Base-by-base conservation (phyloP, 495 filamentous ascomycete genomes). In the Podospora pseudocomata region DNA sequence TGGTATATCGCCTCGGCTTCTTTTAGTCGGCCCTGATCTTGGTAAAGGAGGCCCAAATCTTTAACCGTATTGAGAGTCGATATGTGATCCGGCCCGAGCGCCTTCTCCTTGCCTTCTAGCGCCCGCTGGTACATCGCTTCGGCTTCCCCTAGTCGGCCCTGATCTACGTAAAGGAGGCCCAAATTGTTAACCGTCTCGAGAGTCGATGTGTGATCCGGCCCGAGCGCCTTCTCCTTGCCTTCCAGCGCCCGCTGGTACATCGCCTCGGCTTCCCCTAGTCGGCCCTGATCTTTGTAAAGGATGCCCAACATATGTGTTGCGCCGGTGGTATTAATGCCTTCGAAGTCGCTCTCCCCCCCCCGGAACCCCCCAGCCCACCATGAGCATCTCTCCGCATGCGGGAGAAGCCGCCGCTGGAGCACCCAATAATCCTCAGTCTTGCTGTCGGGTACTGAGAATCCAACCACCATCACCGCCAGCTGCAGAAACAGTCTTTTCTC, bases 201-300 rank as follows among this genome's bases (percentile, higher is more conserved):
- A 20, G 20, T 20, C 20, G 20, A 20, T 20, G 20, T 20, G 20
- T 20, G 20, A 20, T 20, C 20, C 20, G 20, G 20, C 20, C 20
- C 20, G 20, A 20, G 20, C 20, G 20, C 20, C 20, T 57, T 57
- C 54, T 57, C 15, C 5, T 57, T 9, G 54, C 73, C 39, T 65
- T 65, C 44, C 54, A 57, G 44, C 44, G 78, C 78, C 67, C 69
- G 71, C 67, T 73, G 49, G 53, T 76, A 76, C 70, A 77, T 80
- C 61, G 68, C 60, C 71, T 78, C 73, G 2, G 75, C 75, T 49
- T 72, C 69, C 16, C 15, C 64, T 7, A 71, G 68, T 72, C 72
- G 76, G 72, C 71, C 76, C 67, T 71, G 73, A 65, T 66, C 73
- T 34, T 0, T 66, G 61, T 70, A 81, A 65, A 82, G 72, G 32